phyloP scores from a whole-genome alignment of 371 early-diverging fungal genomes.

The Circinella umbellata region DNA sequence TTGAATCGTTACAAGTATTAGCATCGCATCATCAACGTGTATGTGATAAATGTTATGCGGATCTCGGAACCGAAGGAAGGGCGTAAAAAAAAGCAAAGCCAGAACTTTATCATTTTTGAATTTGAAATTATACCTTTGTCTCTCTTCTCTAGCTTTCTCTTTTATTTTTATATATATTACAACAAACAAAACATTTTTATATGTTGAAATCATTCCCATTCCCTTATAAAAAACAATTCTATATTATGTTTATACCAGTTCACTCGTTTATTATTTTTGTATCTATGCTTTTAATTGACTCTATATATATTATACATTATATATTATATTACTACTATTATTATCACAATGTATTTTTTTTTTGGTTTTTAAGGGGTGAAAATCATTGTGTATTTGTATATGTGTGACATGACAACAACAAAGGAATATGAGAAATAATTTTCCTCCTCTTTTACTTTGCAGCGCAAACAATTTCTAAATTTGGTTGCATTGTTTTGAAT shows the following conservation, averaged over 20 bases:
- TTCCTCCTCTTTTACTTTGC: conserved; percentile 4
- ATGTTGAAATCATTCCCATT: not conserved
- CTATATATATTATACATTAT: not conserved
- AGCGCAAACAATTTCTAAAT: conserved; percentile 24
- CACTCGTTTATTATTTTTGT: not conserved
- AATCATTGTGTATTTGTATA: too few species aligned
- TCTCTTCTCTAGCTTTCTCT: not conserved
- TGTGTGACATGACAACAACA: not conserved
- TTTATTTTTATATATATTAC: not conserved
- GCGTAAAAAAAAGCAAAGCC: conserved; percentile 11
- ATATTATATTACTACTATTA: not conserved
- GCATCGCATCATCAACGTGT: conserved; percentile 61
- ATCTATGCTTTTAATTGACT: not conserved
- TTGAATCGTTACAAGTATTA: conserved; percentile 34
- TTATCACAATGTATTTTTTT: not conserved
- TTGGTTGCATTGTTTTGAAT: conserved; percentile 10
- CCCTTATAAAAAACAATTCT: too few species aligned
- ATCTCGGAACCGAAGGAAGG: conserved; percentile 24
- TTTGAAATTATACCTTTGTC: not conserved
- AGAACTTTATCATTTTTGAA: not conserved
- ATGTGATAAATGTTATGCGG: conserved; percentile 60
- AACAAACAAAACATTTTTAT: not conserved
- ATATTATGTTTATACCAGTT: not conserved
- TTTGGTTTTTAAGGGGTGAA: not conserved
- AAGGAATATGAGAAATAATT: not conserved